phyloP scores from a whole-genome alignment of 495 filamentous ascomycete genomes.

The Daldinia vernicosa region DNA sequence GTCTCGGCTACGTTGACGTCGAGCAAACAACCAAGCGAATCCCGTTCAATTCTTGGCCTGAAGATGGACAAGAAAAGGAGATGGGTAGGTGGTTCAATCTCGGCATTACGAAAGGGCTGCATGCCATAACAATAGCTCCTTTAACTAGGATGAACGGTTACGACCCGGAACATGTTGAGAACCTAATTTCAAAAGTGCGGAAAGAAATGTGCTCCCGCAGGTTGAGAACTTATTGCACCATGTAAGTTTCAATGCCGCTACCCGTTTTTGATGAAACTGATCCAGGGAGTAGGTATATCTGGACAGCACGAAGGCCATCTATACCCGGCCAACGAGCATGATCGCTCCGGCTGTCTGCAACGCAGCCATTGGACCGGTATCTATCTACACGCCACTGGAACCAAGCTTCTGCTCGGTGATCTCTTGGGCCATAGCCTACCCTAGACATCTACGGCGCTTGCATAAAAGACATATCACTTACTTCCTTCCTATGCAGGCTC shows the following conservation, averaged over 20 bases:
- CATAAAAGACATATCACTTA: conserved; percentile 32
- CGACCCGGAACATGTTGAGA: conserved; percentile 70
- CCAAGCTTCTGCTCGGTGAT: conserved; percentile 17
- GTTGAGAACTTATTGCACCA: conserved; percentile 71
- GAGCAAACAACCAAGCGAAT: conserved; percentile 75
- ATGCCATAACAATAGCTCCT: conserved; percentile 77
- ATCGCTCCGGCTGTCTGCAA: conserved; percentile 34
- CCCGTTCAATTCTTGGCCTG: conserved; percentile 82
- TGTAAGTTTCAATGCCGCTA: conserved; percentile 63
- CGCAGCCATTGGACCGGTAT: conserved; percentile 32
- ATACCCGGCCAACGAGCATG: conserved; percentile 42
- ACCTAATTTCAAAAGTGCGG: conserved; percentile 69
- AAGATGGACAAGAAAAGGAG: conserved; percentile 71
- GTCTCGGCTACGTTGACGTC: conserved; percentile 85
- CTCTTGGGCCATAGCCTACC: conserved; percentile 22
- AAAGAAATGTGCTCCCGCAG: conserved; percentile 74
- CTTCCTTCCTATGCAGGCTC: conserved; percentile 26
- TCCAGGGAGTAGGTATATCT: conserved; percentile 59
- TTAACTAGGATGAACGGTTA: conserved; percentile 73
- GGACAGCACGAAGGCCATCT: conserved; percentile 51
- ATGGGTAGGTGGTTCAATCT: conserved; percentile 89
- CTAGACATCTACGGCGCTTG: conserved; percentile 30
- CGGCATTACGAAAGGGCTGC: conserved; percentile 74
- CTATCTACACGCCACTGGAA: conserved; percentile 27
- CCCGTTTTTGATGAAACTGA: conserved; percentile 34